Percentiles rank a stretch among this genome's conserved stretches.
These are phyloP conservation scores for Claviceps pazoutovae DNA, from an alignment of 2,329 filamentous ascomycete species.

Conservation along the genomic window DNA sequence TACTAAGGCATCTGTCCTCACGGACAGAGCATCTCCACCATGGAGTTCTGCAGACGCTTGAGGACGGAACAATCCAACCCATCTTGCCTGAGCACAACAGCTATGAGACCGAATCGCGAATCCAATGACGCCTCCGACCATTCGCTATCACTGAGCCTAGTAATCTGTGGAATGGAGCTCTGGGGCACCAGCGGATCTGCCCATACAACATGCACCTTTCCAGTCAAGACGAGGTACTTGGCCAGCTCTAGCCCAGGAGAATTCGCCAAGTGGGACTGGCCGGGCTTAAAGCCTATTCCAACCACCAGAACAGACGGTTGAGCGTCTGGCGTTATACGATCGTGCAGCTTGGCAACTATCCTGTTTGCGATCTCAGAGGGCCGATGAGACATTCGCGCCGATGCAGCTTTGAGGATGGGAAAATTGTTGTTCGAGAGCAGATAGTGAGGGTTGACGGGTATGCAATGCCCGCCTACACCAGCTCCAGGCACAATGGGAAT, in stretches of 20 bases:
- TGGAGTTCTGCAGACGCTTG: constrained; percentile 18
- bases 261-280: constrained; percentile 32
- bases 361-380: constrained; percentile 25
- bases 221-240: constrained; percentile 20
- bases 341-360: constrained; percentile 18
- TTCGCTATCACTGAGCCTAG: constrained; percentile 20
- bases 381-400: constrained; percentile 28
- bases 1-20: neutral
- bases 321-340: neutral
- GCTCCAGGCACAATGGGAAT: constrained; percentile 31
- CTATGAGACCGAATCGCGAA: constrained; percentile 26
- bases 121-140: constrained; percentile 26
- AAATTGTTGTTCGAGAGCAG: constrained; percentile 33
- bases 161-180: constrained; percentile 25
- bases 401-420: constrained; percentile 30
- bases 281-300: constrained; percentile 36
- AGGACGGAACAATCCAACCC: constrained; percentile 27
- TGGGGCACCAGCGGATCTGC: constrained; percentile 30
- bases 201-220: constrained; percentile 28
- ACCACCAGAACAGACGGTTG: constrained; percentile 27
- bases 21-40: constrained; percentile 26
- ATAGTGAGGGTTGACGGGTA: constrained; percentile 41
- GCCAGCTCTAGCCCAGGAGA: constrained; percentile 32
- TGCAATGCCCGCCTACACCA: constrained; percentile 42
- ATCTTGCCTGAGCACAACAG: constrained; percentile 28